A percentile compares a stretch with the other conserved stretches of the same genome.
phyloP scores from a whole-genome alignment of 306 rosid genomes.

The Prunus davidiana region DNA sequence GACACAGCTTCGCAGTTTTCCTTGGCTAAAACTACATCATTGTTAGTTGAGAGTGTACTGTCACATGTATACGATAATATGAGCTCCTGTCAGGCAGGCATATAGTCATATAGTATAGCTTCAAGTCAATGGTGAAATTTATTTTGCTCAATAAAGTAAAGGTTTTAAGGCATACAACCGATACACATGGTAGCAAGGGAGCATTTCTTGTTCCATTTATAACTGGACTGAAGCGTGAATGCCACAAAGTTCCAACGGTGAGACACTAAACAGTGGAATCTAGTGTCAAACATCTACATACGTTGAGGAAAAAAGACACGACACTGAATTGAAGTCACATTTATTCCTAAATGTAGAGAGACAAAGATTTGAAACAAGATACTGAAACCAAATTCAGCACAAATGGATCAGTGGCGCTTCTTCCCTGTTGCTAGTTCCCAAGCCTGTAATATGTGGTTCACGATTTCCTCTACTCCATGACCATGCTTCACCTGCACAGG shows the following conservation, averaged over 20 bases:
- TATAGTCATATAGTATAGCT: constrained; percentile 19
- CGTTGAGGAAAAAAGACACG: neutral
- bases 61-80: constrained; percentile 65
- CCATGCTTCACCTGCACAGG: constrained; percentile 76
- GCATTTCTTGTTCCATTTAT: no score
- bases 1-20: no score
- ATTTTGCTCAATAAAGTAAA: neutral
- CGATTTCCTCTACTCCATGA: constrained; percentile 74
- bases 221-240: no score
- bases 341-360: constrained; percentile 1
- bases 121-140: neutral
- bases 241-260: neutral
- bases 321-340: neutral
- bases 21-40: no score
- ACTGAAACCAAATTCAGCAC: neutral
- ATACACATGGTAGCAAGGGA: no score
- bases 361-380: neutral
- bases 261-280: neutral
- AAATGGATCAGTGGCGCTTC: constrained; percentile 48
- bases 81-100: constrained; percentile 94
- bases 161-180: no score
- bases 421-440: constrained; percentile 78
- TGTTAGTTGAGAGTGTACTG: constrained; percentile 30
- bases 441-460: constrained; percentile 57
- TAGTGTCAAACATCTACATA: neutral